phyloP scores from a whole-genome alignment of 2,329 filamentous ascomycete genomes.

The Paecilomyces fulvus region DNA sequence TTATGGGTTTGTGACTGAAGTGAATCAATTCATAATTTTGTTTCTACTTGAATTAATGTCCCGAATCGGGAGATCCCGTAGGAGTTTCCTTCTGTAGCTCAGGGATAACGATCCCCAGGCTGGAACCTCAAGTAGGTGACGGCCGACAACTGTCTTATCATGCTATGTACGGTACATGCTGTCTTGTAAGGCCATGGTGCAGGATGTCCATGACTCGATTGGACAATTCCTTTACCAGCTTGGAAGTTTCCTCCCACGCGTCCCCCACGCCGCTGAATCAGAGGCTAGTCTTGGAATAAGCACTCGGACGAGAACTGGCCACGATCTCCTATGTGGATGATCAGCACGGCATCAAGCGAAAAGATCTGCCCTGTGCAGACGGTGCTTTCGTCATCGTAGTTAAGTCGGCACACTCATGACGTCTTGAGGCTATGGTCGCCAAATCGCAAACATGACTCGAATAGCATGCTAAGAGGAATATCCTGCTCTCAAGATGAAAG shows the following conservation, averaged over 20 bases:
- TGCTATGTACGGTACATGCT: too few species aligned
- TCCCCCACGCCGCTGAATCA: too few species aligned
- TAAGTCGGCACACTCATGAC: background rate
- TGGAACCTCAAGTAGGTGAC: too few species aligned
- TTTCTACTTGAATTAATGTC: too few species aligned
- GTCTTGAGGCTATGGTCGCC: background rate
- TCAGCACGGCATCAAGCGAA: background rate
- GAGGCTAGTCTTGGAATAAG: background rate
- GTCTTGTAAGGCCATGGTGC: too few species aligned
- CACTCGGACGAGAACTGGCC: background rate
- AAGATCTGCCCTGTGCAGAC: background rate
- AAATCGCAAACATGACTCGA: background rate
- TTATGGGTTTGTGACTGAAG: background rate
- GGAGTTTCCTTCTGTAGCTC: too few species aligned
- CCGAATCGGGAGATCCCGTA: too few species aligned
- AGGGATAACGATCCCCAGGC: too few species aligned
- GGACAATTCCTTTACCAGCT: too few species aligned
- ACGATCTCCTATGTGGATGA: background rate
- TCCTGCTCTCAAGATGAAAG: background rate
- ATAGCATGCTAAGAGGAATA: background rate
- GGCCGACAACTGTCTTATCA: too few species aligned
- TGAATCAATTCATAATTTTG: background rate
- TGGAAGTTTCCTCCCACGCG: too few species aligned
- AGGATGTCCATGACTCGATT: too few species aligned
- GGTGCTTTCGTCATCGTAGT: background rate